Conservation (phyloP, 495 filamentous ascomycete genomes). For the Penicillium manginii region DNA sequence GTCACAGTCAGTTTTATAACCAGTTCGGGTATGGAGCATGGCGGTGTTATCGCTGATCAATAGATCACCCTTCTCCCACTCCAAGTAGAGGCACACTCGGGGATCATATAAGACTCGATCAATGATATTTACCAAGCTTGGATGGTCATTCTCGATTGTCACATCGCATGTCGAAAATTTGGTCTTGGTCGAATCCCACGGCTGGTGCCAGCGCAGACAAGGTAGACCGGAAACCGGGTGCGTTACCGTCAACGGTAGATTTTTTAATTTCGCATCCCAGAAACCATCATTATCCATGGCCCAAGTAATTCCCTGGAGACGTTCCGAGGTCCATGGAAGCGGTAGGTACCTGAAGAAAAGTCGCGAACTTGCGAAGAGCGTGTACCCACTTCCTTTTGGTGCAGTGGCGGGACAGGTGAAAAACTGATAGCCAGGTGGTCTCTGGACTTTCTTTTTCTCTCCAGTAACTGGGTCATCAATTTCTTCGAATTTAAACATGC, state of each 20-base stretch:
- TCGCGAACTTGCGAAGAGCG: slow-evolving; percentile 55
- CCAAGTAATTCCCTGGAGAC: slow-evolving; percentile 47
- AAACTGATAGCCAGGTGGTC: slow-evolving; percentile 50
- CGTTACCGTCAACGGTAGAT: slow-evolving; percentile 51
- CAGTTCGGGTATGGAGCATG: slow-evolving; percentile 56
- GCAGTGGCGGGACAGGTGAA: slow-evolving; percentile 54
- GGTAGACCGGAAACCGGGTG: slow-evolving; percentile 48
- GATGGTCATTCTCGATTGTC: slow-evolving; percentile 47
- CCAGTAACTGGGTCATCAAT: slow-evolving; percentile 33
- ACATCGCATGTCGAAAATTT: slow-evolving; percentile 51
- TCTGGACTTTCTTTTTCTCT: slow-evolving; percentile 28
- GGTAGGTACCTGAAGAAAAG: slow-evolving; percentile 56
- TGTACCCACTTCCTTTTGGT: slow-evolving; percentile 52
- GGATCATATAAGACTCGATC: slow-evolving; percentile 52
- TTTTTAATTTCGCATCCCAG: slow-evolving; percentile 41
- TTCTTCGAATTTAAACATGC: slow-evolving; percentile 54
- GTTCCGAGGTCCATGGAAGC: slow-evolving; percentile 36
- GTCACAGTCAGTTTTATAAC: slow-evolving; percentile 44
- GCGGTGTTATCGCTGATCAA: slow-evolving; percentile 56
- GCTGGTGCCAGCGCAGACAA: slow-evolving; percentile 58
- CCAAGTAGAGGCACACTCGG: slow-evolving; percentile 49
- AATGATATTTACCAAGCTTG: slow-evolving; percentile 29
- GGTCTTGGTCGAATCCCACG: slow-evolving; percentile 54
- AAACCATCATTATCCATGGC: slow-evolving; percentile 43
- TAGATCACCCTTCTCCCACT: slow-evolving; percentile 59